Percentiles rank a stretch among this genome's conserved stretches.
phyloP scores from a whole-genome alignment of 2,329 filamentous ascomycete genomes.

The Tolypocladium tundrense region DNA sequence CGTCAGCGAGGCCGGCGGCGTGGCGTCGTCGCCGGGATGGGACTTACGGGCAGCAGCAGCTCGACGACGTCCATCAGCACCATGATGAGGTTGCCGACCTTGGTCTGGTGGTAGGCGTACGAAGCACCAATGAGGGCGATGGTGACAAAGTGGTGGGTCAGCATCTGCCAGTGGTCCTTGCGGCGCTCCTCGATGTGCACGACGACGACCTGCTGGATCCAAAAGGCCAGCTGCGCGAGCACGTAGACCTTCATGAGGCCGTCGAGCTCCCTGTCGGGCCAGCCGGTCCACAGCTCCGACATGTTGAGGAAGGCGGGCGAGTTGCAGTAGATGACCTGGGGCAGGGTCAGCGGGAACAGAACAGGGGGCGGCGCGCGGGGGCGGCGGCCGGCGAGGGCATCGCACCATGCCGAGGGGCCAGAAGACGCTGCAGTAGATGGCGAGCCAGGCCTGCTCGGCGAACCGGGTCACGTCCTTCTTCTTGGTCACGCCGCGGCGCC shows the following conservation, averaged over 20 bases:
- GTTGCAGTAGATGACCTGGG: constrained; percentile 69
- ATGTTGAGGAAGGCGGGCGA: constrained; percentile 74
- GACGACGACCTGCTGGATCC: constrained; percentile 87
- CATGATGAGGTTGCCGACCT: constrained; percentile 81
- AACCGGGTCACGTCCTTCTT: constrained; percentile 71
- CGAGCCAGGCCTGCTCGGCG: constrained; percentile 86
- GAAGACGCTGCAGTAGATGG: constrained; percentile 71
- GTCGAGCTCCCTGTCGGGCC: constrained; percentile 70
- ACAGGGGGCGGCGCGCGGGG: background rate
- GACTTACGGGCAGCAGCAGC: constrained; percentile 68
- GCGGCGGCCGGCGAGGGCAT: constrained; percentile 3
- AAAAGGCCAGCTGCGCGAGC: constrained; percentile 82
- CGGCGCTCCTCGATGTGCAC: constrained; percentile 89
- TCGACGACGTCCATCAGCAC: constrained; percentile 93
- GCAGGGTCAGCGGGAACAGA: background rate
- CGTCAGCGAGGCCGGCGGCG: background rate
- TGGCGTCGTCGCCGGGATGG: background rate
- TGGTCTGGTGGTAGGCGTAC: constrained; percentile 79
- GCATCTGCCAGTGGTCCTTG: constrained; percentile 95
- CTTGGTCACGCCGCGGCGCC: constrained; percentile 59
- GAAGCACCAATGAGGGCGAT: constrained; percentile 68
- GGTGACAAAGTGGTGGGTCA: constrained; percentile 91
- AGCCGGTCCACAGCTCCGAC: constrained; percentile 70
- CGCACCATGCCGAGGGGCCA: constrained; percentile 77
- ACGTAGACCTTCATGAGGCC: constrained; percentile 81